Evolutionary conservation across 2,329 filamentous ascomycete species (phyloP).

Genomic region (Botrytis galanthina): DNA sequence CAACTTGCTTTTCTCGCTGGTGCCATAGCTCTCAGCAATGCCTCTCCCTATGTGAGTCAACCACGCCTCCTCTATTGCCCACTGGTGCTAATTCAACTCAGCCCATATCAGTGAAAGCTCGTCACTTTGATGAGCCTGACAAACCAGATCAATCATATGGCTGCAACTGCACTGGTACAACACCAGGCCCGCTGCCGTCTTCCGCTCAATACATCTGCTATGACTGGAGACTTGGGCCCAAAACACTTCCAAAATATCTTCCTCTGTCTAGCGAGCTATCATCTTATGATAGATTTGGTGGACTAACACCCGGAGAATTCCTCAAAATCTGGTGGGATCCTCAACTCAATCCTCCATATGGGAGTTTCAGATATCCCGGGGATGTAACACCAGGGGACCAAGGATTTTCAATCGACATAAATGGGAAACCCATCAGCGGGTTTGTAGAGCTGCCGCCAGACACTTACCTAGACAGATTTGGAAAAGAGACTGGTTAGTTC

Average conservation of each 20-base stretch:
- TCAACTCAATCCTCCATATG: neutral
- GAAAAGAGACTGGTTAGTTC: conserved; percentile 15
- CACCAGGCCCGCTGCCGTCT: neutral
- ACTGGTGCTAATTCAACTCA: neutral
- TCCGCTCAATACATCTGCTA: conserved; percentile 15
- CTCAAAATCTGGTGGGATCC: conserved; percentile 10
- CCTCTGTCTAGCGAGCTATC: conserved; percentile 13
- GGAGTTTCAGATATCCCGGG: neutral
- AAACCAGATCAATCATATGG: neutral
- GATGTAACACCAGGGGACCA: neutral
- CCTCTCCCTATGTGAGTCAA: conserved; percentile 14
- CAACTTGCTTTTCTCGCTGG: neutral
- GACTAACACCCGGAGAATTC: conserved; percentile 11
- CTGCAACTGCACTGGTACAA: conserved; percentile 18
- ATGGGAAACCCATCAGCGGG: conserved; percentile 11
- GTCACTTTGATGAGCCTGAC: neutral
- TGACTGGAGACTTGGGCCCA: conserved; percentile 12
- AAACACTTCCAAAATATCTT: conserved; percentile 9
- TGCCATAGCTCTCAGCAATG: conserved; percentile 11
- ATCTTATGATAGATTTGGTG: conserved; percentile 16
- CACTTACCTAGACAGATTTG: conserved; percentile 16
- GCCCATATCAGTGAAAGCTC: neutral
- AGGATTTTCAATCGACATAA: conserved; percentile 8
- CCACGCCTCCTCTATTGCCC: neutral
- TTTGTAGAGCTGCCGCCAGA: neutral